Conservation (phyloP, 2,329 filamentous ascomycete genomes). For the Pseudocercospora macadamiae region DNA sequence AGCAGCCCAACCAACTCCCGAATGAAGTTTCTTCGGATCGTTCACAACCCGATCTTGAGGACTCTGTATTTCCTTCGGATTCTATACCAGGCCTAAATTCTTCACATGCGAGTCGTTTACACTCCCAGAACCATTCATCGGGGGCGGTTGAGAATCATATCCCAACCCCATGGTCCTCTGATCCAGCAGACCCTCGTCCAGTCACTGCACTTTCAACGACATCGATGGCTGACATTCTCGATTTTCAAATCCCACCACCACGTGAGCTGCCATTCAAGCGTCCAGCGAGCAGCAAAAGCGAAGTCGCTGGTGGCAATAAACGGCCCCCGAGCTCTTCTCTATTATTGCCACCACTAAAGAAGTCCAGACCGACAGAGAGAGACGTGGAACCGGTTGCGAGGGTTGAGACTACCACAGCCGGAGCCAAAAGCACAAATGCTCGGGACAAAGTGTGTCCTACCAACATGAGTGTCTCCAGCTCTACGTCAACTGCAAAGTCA, state of each 20-base stretch:
- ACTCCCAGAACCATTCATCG: background rate
- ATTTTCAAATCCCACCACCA: constrained; percentile 26
- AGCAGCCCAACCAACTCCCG: background rate
- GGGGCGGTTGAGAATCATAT: background rate
- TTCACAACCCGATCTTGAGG: too few species aligned
- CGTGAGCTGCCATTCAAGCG: constrained; percentile 46
- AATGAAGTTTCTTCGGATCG: too few species aligned
- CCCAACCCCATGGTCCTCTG: constrained; percentile 5
- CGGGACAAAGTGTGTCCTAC: background rate
- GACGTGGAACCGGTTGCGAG: background rate
- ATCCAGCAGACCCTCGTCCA: constrained; percentile 1
- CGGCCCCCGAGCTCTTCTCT: constrained; percentile 29
- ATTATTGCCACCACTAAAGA: constrained; percentile 39
- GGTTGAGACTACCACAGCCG: background rate
- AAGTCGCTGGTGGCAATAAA: constrained; percentile 17
- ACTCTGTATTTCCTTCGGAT: background rate
- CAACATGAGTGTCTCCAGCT: too few species aligned
- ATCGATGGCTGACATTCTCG: constrained; percentile 15
- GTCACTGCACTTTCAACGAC: constrained; percentile 3
- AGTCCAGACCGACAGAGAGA: constrained; percentile 1
- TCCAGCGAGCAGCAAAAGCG: constrained; percentile 34
- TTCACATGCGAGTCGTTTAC: background rate
- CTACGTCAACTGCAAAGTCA: too few species aligned
- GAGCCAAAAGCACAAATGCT: background rate
- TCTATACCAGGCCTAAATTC: too few species aligned